Evolutionary conservation across 2,329 filamentous ascomycete genomes (phyloP).

Genomic region (Cordyceps cateniannulata): DNA sequence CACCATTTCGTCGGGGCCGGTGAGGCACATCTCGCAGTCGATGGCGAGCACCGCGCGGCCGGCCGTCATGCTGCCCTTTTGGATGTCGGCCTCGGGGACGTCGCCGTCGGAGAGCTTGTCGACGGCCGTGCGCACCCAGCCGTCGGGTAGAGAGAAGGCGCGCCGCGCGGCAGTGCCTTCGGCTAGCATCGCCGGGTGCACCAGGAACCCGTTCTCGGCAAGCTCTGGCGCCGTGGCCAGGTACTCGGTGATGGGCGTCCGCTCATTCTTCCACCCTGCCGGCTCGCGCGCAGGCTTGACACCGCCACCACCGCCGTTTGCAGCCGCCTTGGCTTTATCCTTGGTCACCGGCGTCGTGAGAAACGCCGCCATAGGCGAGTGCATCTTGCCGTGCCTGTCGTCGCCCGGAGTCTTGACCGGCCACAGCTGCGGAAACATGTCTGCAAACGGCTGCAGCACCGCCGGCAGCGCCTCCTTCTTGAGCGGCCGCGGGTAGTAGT

Average conservation of each 20-base stretch:
- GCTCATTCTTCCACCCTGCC: constrained; percentile 63
- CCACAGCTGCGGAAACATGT: constrained; percentile 86
- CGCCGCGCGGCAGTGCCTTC: constrained; percentile 45
- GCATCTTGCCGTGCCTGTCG: constrained; percentile 69
- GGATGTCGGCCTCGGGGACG: constrained; percentile 62
- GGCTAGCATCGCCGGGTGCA: constrained; percentile 72
- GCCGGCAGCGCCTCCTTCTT: constrained; percentile 44
- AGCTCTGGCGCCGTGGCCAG: constrained; percentile 68
- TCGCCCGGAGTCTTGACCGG: constrained; percentile 84
- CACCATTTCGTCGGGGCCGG: constrained; percentile 69
- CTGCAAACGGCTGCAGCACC: constrained; percentile 59
- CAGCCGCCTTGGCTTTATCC: constrained; percentile 45
- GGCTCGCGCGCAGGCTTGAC: constrained; percentile 57
- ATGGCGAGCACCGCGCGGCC: constrained; percentile 74
- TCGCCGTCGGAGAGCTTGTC: constrained; percentile 58
- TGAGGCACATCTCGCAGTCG: constrained; percentile 97
- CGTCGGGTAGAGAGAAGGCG: constrained; percentile 50
- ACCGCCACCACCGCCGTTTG: constrained; percentile 44
- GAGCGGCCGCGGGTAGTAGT: constrained; percentile 52
- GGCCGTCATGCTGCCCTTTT: constrained; percentile 76
- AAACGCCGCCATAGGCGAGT: constrained; percentile 82
- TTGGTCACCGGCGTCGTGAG: constrained; percentile 68
- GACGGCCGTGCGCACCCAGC: constrained; percentile 79
- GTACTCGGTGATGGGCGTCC: constrained; percentile 77
- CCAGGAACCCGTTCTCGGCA: constrained; percentile 71